Evolutionary conservation across 2,329 filamentous ascomycete species (phyloP).

Genomic region (Neonectria faginata): DNA sequence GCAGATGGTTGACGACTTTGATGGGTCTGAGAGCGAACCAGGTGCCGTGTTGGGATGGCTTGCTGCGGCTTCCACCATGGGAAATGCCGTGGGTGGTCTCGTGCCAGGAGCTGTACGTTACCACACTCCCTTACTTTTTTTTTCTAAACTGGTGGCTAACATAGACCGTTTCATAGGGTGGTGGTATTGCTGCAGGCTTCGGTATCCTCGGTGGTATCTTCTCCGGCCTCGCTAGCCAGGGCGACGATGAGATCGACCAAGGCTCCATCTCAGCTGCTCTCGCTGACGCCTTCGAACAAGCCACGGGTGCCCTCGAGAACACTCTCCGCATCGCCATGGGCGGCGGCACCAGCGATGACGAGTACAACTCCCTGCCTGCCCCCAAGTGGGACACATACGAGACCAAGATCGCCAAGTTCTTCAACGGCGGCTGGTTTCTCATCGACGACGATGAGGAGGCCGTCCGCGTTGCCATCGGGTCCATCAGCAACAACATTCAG

Average conservation of each 20-base stretch:
- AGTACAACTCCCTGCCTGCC: constrained; percentile 21
- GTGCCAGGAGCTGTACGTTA: constrained; percentile 12
- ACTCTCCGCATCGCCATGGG: not conserved
- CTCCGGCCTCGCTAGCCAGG: constrained; percentile 8
- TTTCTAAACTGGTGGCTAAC: not conserved
- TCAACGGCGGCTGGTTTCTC: constrained; percentile 31
- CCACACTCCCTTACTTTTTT: too few species aligned
- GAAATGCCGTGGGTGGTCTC: constrained; percentile 5
- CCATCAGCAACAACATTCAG: constrained; percentile 26
- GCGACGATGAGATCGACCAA: not conserved
- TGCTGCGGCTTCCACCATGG: constrained; percentile 4
- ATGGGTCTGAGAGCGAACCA: not conserved
- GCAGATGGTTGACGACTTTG: constrained; percentile 15
- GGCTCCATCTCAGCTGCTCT: constrained; percentile 7
- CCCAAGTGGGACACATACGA: constrained; percentile 21
- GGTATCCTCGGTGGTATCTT: constrained; percentile 13
- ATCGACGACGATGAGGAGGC: constrained; percentile 20
- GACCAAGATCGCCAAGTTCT: constrained; percentile 29
- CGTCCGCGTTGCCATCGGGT: constrained; percentile 5
- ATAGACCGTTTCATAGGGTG: not conserved
- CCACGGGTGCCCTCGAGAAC: not conserved
- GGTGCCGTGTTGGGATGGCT: constrained; percentile 4
- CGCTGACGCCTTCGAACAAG: constrained; percentile 10
- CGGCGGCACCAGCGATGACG: not conserved
- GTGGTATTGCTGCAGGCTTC: constrained; percentile 13